Base-by-base conservation (phyloP, 2,329 filamentous ascomycete species). In the Penicillium sp. region DNA sequence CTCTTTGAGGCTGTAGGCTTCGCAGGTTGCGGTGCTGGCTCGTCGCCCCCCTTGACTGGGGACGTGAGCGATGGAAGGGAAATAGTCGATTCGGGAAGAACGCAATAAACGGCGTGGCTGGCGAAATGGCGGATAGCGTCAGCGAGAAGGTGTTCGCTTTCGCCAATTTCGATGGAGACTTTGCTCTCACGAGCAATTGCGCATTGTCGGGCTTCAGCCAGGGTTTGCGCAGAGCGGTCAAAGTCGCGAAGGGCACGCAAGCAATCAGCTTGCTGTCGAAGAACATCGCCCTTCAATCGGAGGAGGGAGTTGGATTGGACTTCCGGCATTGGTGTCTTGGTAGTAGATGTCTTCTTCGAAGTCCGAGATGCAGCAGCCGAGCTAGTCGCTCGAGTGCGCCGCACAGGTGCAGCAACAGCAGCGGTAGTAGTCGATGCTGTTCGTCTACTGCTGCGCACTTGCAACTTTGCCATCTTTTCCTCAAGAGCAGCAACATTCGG, bases 31-130 rank as follows among this genome's bases (percentile, higher is more conserved):
- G 70, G 67, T n/a, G 62, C 65, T 63, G 79, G 80, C 37, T 84
- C 84, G 28, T 78, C 70, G 30, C 68, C 61, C 17, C 72, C 60
- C 54, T 71, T 74, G 42, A 55, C 64, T 4, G 72, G 68, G 61
- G 63, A 77, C 74, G 65, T 75, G 72, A 94, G 82, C 0, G 91
- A 88, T 1, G 93, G 92, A 62, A 94, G 90, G 0, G 93, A 96
- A 28, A 97, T 88, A 0, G 93, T 97, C 0, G 95, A 97, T 71
- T 99, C 95, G 50, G 94, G 91, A 17, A 98, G 85, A 10, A 94
- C 91, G 19, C 92, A 96, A 75, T 94, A 96, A 3, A 95, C 90
- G 2, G 93, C 89, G 76, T 97, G 91, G 4, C 86, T 85, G 13
- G 88, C 85, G 81, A 97, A 91, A 51, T 76, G 69, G 17, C 73